Percentiles rank a stretch among this genome's conserved stretches.
Evolutionary conservation across 495 filamentous ascomycete genomes (phyloP).

Genomic region (Aspergillus olivimuriae): DNA sequence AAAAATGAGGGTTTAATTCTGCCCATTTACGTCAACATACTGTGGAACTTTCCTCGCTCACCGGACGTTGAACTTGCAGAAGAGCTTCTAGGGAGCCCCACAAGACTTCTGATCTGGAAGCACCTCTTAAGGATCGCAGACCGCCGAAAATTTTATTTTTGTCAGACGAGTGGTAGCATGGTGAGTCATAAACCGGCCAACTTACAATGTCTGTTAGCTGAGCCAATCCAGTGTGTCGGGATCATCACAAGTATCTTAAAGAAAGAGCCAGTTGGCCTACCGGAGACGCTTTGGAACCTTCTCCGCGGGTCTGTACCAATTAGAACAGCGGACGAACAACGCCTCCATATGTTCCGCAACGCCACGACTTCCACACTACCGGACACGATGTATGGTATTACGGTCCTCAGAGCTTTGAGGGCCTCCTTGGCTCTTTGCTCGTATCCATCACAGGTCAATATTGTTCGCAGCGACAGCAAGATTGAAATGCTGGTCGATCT

Average conservation of each 20-base stretch:
- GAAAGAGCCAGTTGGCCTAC: constrained; percentile 9
- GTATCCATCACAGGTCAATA: not conserved
- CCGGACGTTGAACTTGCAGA: constrained; percentile 11
- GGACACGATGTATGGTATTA: constrained; percentile 2
- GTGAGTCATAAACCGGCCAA: not conserved
- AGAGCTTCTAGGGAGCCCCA: constrained; percentile 5
- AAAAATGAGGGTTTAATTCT: constrained; percentile 5
- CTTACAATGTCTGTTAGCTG: not conserved
- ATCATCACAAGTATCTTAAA: constrained; percentile 10
- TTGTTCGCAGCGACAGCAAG: not conserved
- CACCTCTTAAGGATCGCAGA: constrained; percentile 1
- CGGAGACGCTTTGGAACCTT: constrained; percentile 6
- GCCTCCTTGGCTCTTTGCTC: not conserved
- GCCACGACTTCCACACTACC: not conserved
- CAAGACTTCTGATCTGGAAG: constrained; percentile 10
- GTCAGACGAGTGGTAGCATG: not conserved
- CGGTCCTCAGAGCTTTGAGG: not conserved
- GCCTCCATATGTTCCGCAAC: constrained; percentile 1
- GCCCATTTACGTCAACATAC: constrained; percentile 16
- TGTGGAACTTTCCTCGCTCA: constrained; percentile 8
- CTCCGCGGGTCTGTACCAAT: not conserved
- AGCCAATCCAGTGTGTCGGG: constrained; percentile 6
- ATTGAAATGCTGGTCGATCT: not conserved
- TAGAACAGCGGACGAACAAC: constrained; percentile 6
- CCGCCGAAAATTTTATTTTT: constrained; percentile 2